Percentiles rank a stretch among this genome's conserved stretches.
Conservation (phyloP, 1,284 basidiomycete genomes). For the Heliocybe sulcata region DNA sequence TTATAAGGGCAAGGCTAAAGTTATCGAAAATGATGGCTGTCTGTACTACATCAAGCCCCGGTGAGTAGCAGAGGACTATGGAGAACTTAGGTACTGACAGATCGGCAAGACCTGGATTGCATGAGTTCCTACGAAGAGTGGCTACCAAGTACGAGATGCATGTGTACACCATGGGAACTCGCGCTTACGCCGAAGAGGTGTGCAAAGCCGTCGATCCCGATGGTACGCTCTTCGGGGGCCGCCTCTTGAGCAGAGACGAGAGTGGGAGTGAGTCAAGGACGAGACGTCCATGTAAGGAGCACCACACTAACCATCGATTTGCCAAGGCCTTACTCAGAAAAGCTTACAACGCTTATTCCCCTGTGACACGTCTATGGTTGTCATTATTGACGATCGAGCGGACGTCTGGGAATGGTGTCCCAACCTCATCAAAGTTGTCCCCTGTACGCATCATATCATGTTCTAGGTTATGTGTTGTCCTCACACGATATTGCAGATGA, state of each 20-base stretch:
- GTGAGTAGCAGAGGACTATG: conserved; percentile 34
- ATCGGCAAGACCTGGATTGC: conserved; percentile 73
- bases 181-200: conserved; percentile 94
- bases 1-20: conserved; percentile 49
- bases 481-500: conserved; percentile 54
- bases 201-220: conserved; percentile 92
- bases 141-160: conserved; percentile 93
- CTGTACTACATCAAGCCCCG: conserved; percentile 98
- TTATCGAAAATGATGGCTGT: conserved; percentile 70
- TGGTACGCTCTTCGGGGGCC: conserved; percentile 78
- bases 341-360: conserved; percentile 89
- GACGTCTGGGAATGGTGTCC: conserved; percentile 98
- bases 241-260: conserved; percentile 91
- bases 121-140: conserved; percentile 68
- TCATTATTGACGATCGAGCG: conserved; percentile 96
- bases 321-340: conserved; percentile 79
- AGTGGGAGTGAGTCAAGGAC: conserved; percentile 70
- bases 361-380: conserved; percentile 97
- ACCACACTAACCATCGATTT: background rate
- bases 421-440: conserved; percentile 93
- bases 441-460: conserved; percentile 55
- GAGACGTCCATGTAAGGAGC: background rate
- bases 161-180: conserved; percentile 98
- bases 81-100: conserved; percentile 5
- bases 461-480: conserved; percentile 1